Evolutionary conservation across 2,329 filamentous ascomycete genomes (phyloP).

Genomic region (Pseudogymnoascus sp.): DNA sequence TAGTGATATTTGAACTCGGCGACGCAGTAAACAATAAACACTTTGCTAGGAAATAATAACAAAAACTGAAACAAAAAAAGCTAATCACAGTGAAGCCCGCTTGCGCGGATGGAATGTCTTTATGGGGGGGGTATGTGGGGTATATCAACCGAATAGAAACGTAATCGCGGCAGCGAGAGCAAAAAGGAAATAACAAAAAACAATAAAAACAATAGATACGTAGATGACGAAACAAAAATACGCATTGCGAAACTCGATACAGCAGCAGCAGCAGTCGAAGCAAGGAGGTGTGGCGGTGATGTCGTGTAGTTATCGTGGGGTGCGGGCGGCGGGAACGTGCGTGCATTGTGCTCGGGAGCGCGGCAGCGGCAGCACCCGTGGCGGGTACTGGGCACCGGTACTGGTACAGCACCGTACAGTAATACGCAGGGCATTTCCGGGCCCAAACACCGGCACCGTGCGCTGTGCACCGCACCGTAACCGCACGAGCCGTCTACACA

Average conservation of each 20-base stretch:
- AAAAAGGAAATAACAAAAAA: background rate
- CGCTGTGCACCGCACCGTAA: background rate
- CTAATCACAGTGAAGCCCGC: slow-evolving; percentile 4
- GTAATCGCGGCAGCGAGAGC: background rate
- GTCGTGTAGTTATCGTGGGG: background rate
- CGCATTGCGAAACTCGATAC: background rate
- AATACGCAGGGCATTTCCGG: background rate
- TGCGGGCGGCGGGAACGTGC: background rate
- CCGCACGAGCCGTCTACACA: background rate
- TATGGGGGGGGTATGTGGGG: background rate
- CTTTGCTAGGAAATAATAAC: background rate
- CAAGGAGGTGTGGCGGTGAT: background rate
- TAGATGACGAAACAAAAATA: background rate
- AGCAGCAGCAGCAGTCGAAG: background rate
- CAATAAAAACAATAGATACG: background rate
- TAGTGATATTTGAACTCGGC: background rate
- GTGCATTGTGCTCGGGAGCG: slow-evolving; percentile 3
- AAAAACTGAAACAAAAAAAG: background rate
- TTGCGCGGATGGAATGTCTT: slow-evolving; percentile 4
- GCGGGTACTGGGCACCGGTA: background rate
- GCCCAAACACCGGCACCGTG: background rate
- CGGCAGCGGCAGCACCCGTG: background rate
- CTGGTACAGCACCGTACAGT: background rate
- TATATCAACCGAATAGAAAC: background rate
- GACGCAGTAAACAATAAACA: background rate